Conservation (phyloP, 495 filamentous ascomycete genomes). For the Entonaema liquescens region DNA sequence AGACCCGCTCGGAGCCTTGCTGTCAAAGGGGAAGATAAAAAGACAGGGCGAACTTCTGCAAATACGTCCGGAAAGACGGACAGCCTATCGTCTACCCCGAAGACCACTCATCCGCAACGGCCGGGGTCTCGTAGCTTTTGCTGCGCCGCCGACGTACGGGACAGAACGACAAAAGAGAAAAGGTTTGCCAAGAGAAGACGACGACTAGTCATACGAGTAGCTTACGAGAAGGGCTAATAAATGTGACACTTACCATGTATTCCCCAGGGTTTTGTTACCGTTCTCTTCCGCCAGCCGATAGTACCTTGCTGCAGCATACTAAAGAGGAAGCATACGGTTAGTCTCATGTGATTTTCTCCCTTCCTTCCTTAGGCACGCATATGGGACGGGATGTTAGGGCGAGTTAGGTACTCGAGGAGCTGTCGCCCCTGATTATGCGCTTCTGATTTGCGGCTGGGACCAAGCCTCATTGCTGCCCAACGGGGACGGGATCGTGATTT, state of each 20-base stretch:
- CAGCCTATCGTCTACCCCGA: conserved; percentile 34
- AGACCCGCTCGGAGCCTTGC: conserved; percentile 32
- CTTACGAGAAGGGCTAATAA: conserved; percentile 31
- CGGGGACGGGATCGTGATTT: conserved; percentile 34
- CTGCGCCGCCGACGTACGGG: conserved; percentile 41
- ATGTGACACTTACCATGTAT: conserved; percentile 81
- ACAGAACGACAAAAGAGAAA: conserved; percentile 10
- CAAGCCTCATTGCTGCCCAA: conserved; percentile 55
- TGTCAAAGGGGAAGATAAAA: conserved; percentile 18
- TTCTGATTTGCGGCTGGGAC: conserved; percentile 33
- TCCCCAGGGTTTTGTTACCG: conserved; percentile 89
- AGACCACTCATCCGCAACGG: conserved; percentile 23
- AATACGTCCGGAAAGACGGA: conserved; percentile 29
- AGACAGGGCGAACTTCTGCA: conserved; percentile 33
- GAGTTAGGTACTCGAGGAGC: conserved; percentile 15
- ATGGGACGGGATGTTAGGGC: conserved; percentile 23
- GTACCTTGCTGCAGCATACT: conserved; percentile 91
- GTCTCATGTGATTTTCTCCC: conserved; percentile 46
- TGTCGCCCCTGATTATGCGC: conserved; percentile 31
- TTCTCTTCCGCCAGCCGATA: conserved; percentile 90
- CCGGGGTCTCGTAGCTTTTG: conserved; percentile 27
- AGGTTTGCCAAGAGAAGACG: conserved; percentile 24
- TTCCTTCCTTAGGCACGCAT: conserved; percentile 27
- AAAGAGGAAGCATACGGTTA: conserved; percentile 50
- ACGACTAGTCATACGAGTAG: conserved; percentile 33